Evolutionary conservation across 495 filamentous ascomycete genomes (phyloP), one percentile per base, ranked within the genome.

Genomic region (Penicillium antarcticum): DNA sequence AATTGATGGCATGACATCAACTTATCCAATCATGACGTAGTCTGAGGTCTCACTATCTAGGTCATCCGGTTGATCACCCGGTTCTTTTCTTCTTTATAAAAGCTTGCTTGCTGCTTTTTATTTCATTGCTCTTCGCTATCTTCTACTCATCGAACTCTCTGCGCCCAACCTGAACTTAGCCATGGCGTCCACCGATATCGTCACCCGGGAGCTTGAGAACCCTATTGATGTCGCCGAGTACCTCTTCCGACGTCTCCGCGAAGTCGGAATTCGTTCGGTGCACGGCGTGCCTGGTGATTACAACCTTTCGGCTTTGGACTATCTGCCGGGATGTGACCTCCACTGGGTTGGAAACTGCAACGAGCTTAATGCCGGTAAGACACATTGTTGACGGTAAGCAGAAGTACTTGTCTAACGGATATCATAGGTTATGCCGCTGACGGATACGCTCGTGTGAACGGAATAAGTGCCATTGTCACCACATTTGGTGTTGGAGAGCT

Each of bases 401-500:
- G 1, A 16, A 16, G 38, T 12, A 26, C 16, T 17, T 12, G 21
- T 18, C 45, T 53, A 46, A 54, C 32, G 11, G 3, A 3, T 21
- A 7, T 34, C n/a, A 31, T 61, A 83, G 84, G 82, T 23, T 89
- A 88, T 57, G 84, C 86, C 5, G 83, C 84, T 34, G 85, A 89
- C 66, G 85, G 85, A 26, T 88, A 89, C 67, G 85, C 85, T 16
- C 80, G 84, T 38, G 69, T 86, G 42, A 86, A 86, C 26, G 86
- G 84, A 35, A 81, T 84, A n/a, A 69, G 73, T 36, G 85, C 83
- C 23, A 50, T 87, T 18, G 70, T 87, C 38, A 87, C 85, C 1
- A 87, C 85, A 5, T 87, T 87, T 52, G 86, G 84, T 19, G 85
- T 87, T 1, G 86, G 86, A 23, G 86, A 89, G 60, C 71, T 89